Percentiles rank a stretch among this genome's conserved stretches.
phyloP scores from a whole-genome alignment of 495 filamentous ascomycete species.

The Penicillium herquei region DNA sequence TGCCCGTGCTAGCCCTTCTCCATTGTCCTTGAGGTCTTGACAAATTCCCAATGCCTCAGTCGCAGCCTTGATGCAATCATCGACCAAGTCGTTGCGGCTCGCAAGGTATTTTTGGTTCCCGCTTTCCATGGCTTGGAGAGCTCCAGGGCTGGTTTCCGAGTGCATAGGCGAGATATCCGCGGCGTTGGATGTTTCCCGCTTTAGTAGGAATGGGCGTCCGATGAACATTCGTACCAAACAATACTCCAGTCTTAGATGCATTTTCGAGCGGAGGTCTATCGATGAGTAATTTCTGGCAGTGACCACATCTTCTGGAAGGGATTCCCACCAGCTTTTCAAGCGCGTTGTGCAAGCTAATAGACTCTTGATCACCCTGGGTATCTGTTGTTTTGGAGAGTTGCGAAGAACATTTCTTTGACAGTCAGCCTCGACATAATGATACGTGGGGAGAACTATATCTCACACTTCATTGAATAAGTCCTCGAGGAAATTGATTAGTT shows the following conservation, averaged over 20 bases:
- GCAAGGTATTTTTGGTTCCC: neutral
- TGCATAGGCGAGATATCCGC: slow-evolving; percentile 1
- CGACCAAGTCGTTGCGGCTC: slow-evolving; percentile 18
- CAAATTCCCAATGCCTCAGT: slow-evolving; percentile 24
- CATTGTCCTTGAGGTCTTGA: slow-evolving; percentile 23
- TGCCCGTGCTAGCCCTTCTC: slow-evolving; percentile 31
- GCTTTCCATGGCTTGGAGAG: neutral
- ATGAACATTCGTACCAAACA: slow-evolving; percentile 32
- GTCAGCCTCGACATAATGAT: neutral
- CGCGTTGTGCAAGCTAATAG: slow-evolving; percentile 11
- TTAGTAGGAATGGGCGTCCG: slow-evolving; percentile 34
- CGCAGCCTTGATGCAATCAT: slow-evolving; percentile 30
- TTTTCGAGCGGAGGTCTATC: slow-evolving; percentile 14
- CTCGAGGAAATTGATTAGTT: slow-evolving; percentile 26
- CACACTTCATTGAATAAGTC: slow-evolving; percentile 28
- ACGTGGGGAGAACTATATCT: neutral
- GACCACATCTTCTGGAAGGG: slow-evolving; percentile 16
- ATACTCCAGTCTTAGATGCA: slow-evolving; percentile 34
- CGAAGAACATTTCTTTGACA: slow-evolving; percentile 17
- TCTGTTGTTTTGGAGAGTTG: slow-evolving; percentile 11
- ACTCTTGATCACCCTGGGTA: slow-evolving; percentile 11
- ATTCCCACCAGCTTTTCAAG: slow-evolving; percentile 28
- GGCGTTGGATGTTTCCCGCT: slow-evolving; percentile 6
- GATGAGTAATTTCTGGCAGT: neutral
- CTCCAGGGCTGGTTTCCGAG: slow-evolving; percentile 1